These are phyloP conservation scores for Haberlea rhodopensis DNA, from an alignment of 257 asterid species.

Conservation along the genomic window DNA sequence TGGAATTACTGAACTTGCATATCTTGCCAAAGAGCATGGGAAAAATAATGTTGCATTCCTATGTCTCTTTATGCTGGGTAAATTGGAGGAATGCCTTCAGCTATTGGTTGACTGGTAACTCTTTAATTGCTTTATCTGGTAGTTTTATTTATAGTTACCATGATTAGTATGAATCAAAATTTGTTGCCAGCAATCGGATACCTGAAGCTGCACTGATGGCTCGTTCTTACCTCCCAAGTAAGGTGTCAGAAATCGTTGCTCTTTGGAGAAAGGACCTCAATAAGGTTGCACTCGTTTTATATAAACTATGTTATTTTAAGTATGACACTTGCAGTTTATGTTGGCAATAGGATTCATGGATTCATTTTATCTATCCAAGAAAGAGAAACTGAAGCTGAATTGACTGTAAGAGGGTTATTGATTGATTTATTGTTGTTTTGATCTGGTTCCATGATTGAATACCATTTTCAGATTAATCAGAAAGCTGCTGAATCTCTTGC, in stretches of 20 bases:
- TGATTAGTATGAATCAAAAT: slow-evolving; percentile 22
- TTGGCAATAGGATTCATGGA: background rate
- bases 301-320: slow-evolving; percentile 1
- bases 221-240: slow-evolving; percentile 97
- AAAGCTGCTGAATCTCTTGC: slow-evolving; percentile 98
- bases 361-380: slow-evolving; percentile 18
- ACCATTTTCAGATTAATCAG: slow-evolving; percentile 59
- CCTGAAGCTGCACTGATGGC: slow-evolving; percentile 99
- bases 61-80: slow-evolving; percentile 89
- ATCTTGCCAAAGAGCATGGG: slow-evolving; percentile 81
- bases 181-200: slow-evolving; percentile 81
- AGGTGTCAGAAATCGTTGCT: slow-evolving; percentile 88
- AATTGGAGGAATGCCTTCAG: slow-evolving; percentile 92
- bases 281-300: slow-evolving; percentile 50
- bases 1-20: slow-evolving; percentile 70
- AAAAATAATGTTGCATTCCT: slow-evolving; percentile 95
- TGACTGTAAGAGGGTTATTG: slow-evolving; percentile 14
- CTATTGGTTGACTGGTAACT: slow-evolving; percentile 83
- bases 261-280: slow-evolving; percentile 94
- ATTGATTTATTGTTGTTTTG: slow-evolving; percentile 19
- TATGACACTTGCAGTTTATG: slow-evolving; percentile 10
- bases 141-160: slow-evolving; percentile 19
- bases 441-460: slow-evolving; percentile 18
- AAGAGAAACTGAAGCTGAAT: slow-evolving; percentile 17
- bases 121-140: slow-evolving; percentile 20